Base-by-base conservation (phyloP, 495 filamentous ascomycete genomes). In the Penicillium longicatenatum region DNA sequence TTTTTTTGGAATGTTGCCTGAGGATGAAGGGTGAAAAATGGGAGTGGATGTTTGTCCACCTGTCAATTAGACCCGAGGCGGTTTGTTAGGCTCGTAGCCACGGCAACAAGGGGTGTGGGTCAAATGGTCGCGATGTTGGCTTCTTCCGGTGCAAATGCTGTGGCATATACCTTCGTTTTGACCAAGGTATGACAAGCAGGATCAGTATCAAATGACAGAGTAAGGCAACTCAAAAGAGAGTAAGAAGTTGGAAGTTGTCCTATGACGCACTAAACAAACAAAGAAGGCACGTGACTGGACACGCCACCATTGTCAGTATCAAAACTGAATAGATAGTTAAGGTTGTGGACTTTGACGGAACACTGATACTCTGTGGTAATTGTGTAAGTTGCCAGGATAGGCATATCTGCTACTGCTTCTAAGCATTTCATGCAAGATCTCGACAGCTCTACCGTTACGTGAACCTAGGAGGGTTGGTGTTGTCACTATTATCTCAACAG, bases 41-140 rank as follows among this genome's bases (percentile, higher is more conserved):
- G 50, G 46, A 26, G 48, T 51, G 50, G 50, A 52, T 70, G 59
- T 64, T 69, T 68, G 58, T 60, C 60, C 57, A 64, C 60, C 62
- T 64, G 68, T 67, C 62, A 65, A 67, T 61, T 59, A 62, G 60
- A 49, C 50, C 60, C 47, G 62, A 59, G 57, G 44, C 39, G 45
- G 61, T 60, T 68, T 50, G 58, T 56, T 46, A 42, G 51, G 35
- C 49, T 63, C 63, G 74, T 76, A 76, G 70, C 65, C 72, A 65
- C 61, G 70, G 74, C 70, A 76, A 76, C 74, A 70, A 52, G 65
- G 54, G 68, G 69, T 61, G 60, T 62, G 19, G 33, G 16, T 41
- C 33, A 35, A 52, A 39, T n/a, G 19, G 11, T 19, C 5, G 46
- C 50, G 44, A 54, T 52, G 33, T 14, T 30, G 24, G 45, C 31